Evolutionary conservation across 23 red algal genomes (phyloP).

Genomic region (Gracilariopsis chorda): DNA sequence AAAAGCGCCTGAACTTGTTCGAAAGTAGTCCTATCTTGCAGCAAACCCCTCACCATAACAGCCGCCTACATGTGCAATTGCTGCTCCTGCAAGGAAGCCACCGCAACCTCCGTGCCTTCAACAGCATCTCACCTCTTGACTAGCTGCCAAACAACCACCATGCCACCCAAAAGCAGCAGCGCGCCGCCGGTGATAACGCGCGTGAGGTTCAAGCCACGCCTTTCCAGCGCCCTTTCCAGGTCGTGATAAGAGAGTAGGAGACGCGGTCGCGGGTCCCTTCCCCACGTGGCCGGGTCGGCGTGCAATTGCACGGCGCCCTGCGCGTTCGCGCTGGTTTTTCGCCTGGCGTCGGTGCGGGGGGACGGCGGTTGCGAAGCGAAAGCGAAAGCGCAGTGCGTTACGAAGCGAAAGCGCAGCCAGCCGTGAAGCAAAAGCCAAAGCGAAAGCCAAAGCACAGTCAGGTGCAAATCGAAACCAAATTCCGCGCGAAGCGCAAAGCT

Average conservation of each 20-base stretch:
- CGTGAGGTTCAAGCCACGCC: slow-evolving; percentile 20
- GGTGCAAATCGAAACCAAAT: too few relatives aligned
- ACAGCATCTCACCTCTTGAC: slow-evolving; percentile 78
- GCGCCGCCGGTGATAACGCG: slow-evolving; percentile 10
- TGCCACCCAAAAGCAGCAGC: not conserved
- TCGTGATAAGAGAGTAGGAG: slow-evolving; percentile 66
- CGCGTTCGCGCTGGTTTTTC: too few relatives aligned
- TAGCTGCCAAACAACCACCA: slow-evolving; percentile 45
- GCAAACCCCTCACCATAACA: slow-evolving; percentile 10
- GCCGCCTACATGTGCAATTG: slow-evolving; percentile 38
- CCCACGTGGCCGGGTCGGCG: too few relatives aligned
- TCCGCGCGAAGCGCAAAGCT: too few relatives aligned
- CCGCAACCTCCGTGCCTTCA: slow-evolving; percentile 67
- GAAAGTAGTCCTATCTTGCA: slow-evolving; percentile 14
- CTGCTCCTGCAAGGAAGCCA: slow-evolving; percentile 41
- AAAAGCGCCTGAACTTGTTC: slow-evolving; percentile 18
- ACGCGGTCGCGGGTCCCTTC: not conserved
- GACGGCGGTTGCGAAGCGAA: too few relatives aligned
- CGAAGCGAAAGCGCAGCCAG: too few relatives aligned
- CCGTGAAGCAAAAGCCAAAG: too few relatives aligned
- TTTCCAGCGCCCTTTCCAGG: slow-evolving; percentile 44
- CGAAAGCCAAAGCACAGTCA: too few relatives aligned
- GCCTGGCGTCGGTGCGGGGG: too few relatives aligned
- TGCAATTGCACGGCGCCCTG: too few relatives aligned
- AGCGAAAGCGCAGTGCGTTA: too few relatives aligned